Conservation (phyloP, 768 basidiomycete genomes). For the Galerina marginata region DNA sequence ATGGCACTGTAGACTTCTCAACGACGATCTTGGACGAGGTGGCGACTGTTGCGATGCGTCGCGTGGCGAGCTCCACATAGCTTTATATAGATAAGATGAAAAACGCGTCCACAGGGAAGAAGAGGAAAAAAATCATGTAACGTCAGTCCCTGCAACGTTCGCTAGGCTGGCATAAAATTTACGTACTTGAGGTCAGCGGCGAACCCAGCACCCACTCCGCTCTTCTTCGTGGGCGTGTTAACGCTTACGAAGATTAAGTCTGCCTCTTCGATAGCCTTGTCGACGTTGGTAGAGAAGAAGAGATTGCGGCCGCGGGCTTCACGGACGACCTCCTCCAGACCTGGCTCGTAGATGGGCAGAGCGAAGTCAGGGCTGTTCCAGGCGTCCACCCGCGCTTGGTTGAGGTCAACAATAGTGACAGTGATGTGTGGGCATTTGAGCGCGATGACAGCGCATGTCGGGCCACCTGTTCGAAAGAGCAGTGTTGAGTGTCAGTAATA, state of each 20-base stretch:
- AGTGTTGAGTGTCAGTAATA: constrained; percentile 17
- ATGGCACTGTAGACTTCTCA: constrained; percentile 99
- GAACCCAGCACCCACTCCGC: constrained; percentile 95
- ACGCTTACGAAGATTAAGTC: constrained; percentile 99
- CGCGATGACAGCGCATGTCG: constrained; percentile 94
- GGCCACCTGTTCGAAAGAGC: constrained; percentile 66
- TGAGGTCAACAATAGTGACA: constrained; percentile 98
- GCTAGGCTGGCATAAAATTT: constrained; percentile 11
- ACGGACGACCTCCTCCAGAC: constrained; percentile 90
- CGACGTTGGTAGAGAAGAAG: constrained; percentile 96
- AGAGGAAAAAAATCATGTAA: constrained; percentile 12
- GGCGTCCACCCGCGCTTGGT: constrained; percentile 91
- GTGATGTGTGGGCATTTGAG: constrained; percentile 90
- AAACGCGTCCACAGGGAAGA: constrained; percentile 17
- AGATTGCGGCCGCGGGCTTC: constrained; percentile 91
- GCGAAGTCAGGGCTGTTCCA: constrained; percentile 91
- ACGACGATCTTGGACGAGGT: constrained; percentile 96
- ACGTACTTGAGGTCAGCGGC: constrained; percentile 97
- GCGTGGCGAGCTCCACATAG: constrained; percentile 96
- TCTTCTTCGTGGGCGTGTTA: constrained; percentile 99
- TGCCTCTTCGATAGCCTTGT: constrained; percentile 90
- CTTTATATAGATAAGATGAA: constrained; percentile 44
- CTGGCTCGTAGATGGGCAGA: constrained; percentile 97
- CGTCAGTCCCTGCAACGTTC: constrained; percentile 18
- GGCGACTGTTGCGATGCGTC: constrained; percentile 92